A percentile compares a stretch with the other conserved stretches of the same genome.
Evolutionary conservation across 2,329 filamentous ascomycete genomes (phyloP).

Genomic region (Tolypocladium nubicola): DNA sequence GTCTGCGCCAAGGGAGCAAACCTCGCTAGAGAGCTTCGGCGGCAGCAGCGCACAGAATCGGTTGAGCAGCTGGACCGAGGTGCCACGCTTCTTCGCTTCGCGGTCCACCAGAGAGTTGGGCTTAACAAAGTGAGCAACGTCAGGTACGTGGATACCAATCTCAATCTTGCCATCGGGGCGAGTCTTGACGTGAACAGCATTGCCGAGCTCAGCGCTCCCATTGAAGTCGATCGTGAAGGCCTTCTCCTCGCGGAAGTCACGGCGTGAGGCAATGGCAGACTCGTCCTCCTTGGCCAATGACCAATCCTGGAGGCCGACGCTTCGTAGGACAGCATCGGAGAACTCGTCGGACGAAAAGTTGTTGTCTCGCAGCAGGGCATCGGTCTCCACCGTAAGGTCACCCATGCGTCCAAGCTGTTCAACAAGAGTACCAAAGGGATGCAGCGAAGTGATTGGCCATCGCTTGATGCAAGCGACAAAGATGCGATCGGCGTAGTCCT

Average conservation of each 20-base stretch:
- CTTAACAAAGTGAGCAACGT: slow-evolving; percentile 96
- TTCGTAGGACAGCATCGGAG: slow-evolving; percentile 89
- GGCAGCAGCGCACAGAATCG: slow-evolving; percentile 81
- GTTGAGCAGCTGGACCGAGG: slow-evolving; percentile 89
- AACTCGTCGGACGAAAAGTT: slow-evolving; percentile 98
- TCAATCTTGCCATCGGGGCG: slow-evolving; percentile 78
- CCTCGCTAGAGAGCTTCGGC: slow-evolving; percentile 69
- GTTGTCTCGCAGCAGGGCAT: slow-evolving; percentile 93
- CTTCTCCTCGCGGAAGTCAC: slow-evolving; percentile 81
- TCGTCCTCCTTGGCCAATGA: slow-evolving; percentile 76
- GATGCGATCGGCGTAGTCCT: slow-evolving; percentile 94
- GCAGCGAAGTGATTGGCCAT: slow-evolving; percentile 98
- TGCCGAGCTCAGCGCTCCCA: slow-evolving; percentile 77
- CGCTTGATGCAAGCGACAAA: slow-evolving; percentile 99
- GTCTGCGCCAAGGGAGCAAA: slow-evolving; percentile 80
- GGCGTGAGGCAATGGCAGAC: slow-evolving; percentile 58
- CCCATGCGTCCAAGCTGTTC: slow-evolving; percentile 97
- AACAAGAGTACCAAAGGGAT: slow-evolving; percentile 94
- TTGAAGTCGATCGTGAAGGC: slow-evolving; percentile 90
- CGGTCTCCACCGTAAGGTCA: slow-evolving; percentile 93
- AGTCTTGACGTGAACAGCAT: slow-evolving; percentile 85
- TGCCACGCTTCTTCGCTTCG: slow-evolving; percentile 95
- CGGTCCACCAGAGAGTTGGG: slow-evolving; percentile 89
- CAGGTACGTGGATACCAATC: slow-evolving; percentile 88
- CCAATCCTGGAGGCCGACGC: slow-evolving; percentile 88